phyloP scores from a whole-genome alignment of 2,329 filamentous ascomycete genomes.

The Magnaporthiopsis rhizophila region DNA sequence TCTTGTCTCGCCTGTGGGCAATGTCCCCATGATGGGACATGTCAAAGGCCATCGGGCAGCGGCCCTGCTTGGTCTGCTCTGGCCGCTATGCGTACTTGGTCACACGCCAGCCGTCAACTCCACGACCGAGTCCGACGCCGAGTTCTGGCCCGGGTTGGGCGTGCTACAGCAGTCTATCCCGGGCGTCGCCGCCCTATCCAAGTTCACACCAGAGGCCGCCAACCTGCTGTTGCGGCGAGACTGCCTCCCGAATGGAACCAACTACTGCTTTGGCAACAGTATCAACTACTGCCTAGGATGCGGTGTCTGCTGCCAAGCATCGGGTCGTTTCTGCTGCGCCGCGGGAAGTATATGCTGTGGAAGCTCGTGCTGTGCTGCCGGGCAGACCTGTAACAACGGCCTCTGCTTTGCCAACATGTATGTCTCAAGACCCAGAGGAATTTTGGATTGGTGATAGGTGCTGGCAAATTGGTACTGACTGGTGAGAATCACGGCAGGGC shows the following conservation, averaged over 20 bases:
- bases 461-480: neutral
- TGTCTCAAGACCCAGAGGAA: neutral
- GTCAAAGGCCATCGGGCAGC: neutral
- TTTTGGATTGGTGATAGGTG: neutral
- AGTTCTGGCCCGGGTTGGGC: neutral
- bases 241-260: slow-evolving; percentile 24
- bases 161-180: slow-evolving; percentile 10
- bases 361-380: slow-evolving; percentile 21
- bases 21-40: neutral
- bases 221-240: slow-evolving; percentile 15
- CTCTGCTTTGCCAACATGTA: slow-evolving; percentile 17
- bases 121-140: neutral
- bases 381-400: slow-evolving; percentile 21
- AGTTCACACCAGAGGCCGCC: slow-evolving; percentile 12
- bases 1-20: neutral
- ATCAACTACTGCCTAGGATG: slow-evolving; percentile 21
- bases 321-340: slow-evolving; percentile 19
- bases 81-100: neutral
- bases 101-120: neutral
- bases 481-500: slow-evolving; percentile 8
- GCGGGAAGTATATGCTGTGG: slow-evolving; percentile 21
- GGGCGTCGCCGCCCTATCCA: slow-evolving; percentile 15
- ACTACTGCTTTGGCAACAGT: slow-evolving; percentile 23
- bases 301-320: slow-evolving; percentile 20
- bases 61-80: neutral